Evolutionary conservation across 306 rosid species (phyloP).

Genomic region (Ceratonia siliqua): DNA sequence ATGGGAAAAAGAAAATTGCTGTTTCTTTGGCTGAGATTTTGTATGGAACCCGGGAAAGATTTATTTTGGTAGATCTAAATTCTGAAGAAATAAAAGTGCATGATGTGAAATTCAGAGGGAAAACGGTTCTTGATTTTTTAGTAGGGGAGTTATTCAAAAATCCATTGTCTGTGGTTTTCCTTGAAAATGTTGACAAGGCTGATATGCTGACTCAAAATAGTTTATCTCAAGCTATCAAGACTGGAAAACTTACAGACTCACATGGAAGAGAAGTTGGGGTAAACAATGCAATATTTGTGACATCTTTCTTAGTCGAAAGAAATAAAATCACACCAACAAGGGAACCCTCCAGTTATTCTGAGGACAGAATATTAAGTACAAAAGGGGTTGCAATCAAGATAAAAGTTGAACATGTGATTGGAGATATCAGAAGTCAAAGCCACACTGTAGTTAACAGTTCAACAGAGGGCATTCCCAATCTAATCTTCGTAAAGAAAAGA

Average conservation of each 20-base stretch:
- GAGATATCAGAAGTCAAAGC: slow-evolving; percentile 44
- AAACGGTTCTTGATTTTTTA: slow-evolving; percentile 72
- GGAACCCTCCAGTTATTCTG: slow-evolving; percentile 54
- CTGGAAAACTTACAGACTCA: slow-evolving; percentile 76
- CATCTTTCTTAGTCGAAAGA: slow-evolving; percentile 48
- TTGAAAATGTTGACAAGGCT: slow-evolving; percentile 81
- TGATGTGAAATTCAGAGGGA: slow-evolving; percentile 76
- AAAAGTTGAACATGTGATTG: slow-evolving; percentile 47
- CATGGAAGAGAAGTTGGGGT: slow-evolving; percentile 82
- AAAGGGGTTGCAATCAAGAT: slow-evolving; percentile 58
- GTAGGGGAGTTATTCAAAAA: slow-evolving; percentile 71
- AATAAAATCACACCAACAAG: slow-evolving; percentile 26
- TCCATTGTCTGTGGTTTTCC: slow-evolving; percentile 73
- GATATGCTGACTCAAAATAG: slow-evolving; percentile 60
- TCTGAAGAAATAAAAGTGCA: slow-evolving; percentile 52
- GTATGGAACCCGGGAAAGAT: slow-evolving; percentile 59
- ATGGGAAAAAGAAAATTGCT: slow-evolving; percentile 71
- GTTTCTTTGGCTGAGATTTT: slow-evolving; percentile 70
- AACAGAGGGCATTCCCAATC: slow-evolving; percentile 41
- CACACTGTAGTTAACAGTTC: slow-evolving; percentile 35
- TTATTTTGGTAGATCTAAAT: slow-evolving; percentile 61
- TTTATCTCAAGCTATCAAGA: slow-evolving; percentile 69
- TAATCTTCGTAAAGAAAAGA: slow-evolving; percentile 59
- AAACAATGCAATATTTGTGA: slow-evolving; percentile 61
- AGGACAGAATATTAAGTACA: slow-evolving; percentile 61